A percentile compares a stretch with the other conserved stretches of the same genome.
Evolutionary conservation across 2,329 filamentous ascomycete genomes (phyloP).

Genomic region (Fusarium brevicatenulatum): DNA sequence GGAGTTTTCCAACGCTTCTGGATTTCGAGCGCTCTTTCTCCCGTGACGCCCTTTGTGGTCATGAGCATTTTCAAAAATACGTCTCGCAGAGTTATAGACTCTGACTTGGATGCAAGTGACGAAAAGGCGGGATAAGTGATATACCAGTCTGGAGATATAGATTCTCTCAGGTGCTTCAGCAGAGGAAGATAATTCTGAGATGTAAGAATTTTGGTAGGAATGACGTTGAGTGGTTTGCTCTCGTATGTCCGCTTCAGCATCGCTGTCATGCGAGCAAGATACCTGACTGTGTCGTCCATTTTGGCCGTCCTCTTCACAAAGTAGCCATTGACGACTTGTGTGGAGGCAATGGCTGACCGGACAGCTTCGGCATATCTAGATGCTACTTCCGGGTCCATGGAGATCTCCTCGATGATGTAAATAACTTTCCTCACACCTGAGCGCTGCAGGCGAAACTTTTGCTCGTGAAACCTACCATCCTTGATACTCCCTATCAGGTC

Average conservation of each 20-base stretch:
- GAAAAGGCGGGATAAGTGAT: slow-evolving; percentile 79
- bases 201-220: slow-evolving; percentile 73
- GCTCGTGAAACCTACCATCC: slow-evolving; percentile 84
- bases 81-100: slow-evolving; percentile 77
- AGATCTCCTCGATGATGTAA: slow-evolving; percentile 81
- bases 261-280: slow-evolving; percentile 76
- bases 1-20: slow-evolving; percentile 83
- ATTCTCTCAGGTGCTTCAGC: slow-evolving; percentile 66
- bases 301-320: slow-evolving; percentile 81
- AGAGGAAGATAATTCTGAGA: slow-evolving; percentile 73
- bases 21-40: slow-evolving; percentile 82
- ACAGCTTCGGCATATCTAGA: slow-evolving; percentile 73
- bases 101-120: slow-evolving; percentile 78
- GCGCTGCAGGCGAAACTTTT: slow-evolving; percentile 80
- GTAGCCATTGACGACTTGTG: slow-evolving; percentile 81
- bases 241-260: slow-evolving; percentile 75
- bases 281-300: slow-evolving; percentile 81
- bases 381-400: slow-evolving; percentile 64
- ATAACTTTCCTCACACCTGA: slow-evolving; percentile 80
- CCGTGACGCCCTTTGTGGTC: slow-evolving; percentile 79
- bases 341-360: slow-evolving; percentile 77
- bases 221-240: slow-evolving; percentile 65
- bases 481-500: slow-evolving; percentile 84
- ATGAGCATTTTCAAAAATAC: slow-evolving; percentile 87
- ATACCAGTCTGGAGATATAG: slow-evolving; percentile 62